Conservation (phyloP, 2,329 filamentous ascomycete genomes). For the Pseudogymnoascus sp. region DNA sequence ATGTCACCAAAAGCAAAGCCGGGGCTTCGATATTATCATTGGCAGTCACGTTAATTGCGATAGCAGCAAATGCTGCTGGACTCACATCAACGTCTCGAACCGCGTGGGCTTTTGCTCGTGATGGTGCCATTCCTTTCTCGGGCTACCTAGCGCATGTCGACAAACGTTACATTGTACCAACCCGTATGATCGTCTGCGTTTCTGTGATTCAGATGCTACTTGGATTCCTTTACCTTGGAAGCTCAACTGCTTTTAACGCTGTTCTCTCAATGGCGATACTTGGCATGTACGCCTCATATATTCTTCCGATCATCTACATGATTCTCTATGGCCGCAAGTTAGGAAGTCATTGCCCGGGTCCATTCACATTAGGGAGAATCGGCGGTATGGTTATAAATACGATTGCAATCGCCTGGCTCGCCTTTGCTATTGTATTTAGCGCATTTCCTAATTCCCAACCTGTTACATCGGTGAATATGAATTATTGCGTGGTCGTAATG, state of each 20-base stretch:
- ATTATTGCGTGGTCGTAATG: not conserved
- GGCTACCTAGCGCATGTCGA: not conserved
- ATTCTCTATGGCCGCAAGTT: slow-evolving; percentile 29
- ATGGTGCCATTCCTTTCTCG: not conserved
- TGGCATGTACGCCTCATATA: slow-evolving; percentile 36
- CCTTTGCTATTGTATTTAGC: not conserved
- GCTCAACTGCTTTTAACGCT: slow-evolving; percentile 39
- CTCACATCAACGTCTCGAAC: not conserved
- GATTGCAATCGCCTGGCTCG: not conserved
- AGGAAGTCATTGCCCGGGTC: slow-evolving; percentile 13
- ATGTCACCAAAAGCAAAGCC: not conserved
- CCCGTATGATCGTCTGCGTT: slow-evolving; percentile 19
- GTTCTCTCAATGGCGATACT: slow-evolving; percentile 38
- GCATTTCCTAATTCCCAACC: not conserved
- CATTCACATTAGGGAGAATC: not conserved
- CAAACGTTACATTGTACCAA: not conserved
- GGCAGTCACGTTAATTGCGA: not conserved
- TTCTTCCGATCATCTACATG: slow-evolving; percentile 33
- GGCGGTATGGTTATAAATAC: not conserved
- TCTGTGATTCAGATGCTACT: slow-evolving; percentile 38
- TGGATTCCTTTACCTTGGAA: slow-evolving; percentile 39
- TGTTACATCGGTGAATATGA: not conserved
- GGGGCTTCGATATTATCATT: not conserved
- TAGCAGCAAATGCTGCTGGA: not conserved
- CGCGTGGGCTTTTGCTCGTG: not conserved